Evolutionary conservation across 352 stramenopile species (phyloP).

Genomic region (Globisporangium rhizosaccharum): DNA sequence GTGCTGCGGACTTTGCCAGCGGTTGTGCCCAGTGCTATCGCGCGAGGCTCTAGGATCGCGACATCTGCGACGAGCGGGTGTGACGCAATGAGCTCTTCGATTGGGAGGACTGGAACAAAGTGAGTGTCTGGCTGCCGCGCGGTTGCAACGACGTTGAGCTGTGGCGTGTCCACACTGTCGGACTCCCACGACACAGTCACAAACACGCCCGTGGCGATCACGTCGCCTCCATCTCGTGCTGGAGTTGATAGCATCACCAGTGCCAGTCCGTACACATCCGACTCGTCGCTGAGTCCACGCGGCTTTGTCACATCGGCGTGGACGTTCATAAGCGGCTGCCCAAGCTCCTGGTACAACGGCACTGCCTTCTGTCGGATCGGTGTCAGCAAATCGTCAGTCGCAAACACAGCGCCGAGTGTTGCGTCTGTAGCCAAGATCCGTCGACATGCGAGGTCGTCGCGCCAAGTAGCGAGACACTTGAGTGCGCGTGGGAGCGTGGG

Average conservation of each 20-base stretch:
- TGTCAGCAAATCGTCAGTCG: constrained; percentile 8
- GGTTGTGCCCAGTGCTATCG: background rate
- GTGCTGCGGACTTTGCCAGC: background rate
- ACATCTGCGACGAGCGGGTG: constrained; percentile 23
- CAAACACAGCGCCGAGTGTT: constrained; percentile 3
- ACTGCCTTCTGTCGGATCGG: constrained; percentile 7
- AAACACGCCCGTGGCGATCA: constrained; percentile 4
- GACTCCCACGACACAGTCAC: constrained; percentile 13
- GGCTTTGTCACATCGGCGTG: constrained; percentile 1
- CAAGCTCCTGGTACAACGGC: constrained; percentile 9
- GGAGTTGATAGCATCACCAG: constrained; percentile 1
- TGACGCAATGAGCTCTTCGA: constrained; percentile 23
- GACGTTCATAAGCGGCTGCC: constrained; percentile 2
- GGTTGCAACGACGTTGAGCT: constrained; percentile 9
- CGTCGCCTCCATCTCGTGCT: background rate
- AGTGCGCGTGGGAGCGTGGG: constrained; percentile 8
- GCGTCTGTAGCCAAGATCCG: background rate
- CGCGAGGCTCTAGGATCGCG: constrained; percentile 2
- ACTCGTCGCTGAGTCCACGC: background rate
- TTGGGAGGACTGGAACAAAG: constrained; percentile 9
- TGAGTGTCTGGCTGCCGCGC: background rate
- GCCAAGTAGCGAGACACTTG: constrained; percentile 8
- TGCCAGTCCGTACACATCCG: constrained; percentile 9
- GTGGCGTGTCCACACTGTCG: background rate
- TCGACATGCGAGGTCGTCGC: background rate